Conservation (phyloP, 108 stramenopile genomes). For the Skeletonema marinoi region DNA sequence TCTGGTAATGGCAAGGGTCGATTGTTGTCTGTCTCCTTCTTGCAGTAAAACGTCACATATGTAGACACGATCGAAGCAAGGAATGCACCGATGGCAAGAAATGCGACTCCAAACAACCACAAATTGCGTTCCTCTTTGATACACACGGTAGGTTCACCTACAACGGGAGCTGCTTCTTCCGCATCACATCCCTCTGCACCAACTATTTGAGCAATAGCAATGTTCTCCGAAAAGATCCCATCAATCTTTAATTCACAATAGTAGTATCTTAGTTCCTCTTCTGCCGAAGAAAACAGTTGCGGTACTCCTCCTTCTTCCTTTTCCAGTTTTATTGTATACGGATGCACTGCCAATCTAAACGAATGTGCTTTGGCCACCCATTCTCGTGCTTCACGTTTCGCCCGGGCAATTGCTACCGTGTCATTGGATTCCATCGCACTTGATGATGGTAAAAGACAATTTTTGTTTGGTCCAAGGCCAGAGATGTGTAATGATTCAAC, state of each 20-base stretch:
- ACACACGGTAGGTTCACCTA: slow-evolving; percentile 11
- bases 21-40: background rate
- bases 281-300: slow-evolving; percentile 22
- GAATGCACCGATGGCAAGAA: slow-evolving; percentile 26
- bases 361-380: slow-evolving; percentile 40
- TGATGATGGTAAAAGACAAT: slow-evolving; percentile 40
- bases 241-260: slow-evolving; percentile 50
- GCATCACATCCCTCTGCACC: slow-evolving; percentile 19
- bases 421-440: background rate
- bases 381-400: slow-evolving; percentile 24
- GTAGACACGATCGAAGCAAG: slow-evolving; percentile 11
- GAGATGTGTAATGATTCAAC: slow-evolving; percentile 31
- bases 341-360: slow-evolving; percentile 53
- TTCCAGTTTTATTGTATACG: slow-evolving; percentile 53
- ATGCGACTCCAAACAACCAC: slow-evolving; percentile 33
- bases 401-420: slow-evolving; percentile 2
- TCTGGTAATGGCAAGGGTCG: slow-evolving; percentile 18
- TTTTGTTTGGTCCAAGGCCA: slow-evolving; percentile 55
- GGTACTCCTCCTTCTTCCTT: slow-evolving; percentile 22
- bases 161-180: background rate
- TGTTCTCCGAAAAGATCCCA: slow-evolving; percentile 57
- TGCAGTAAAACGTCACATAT: background rate
- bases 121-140: slow-evolving; percentile 18
- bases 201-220: slow-evolving; percentile 35
- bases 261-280: slow-evolving; percentile 52